Percentiles rank a stretch among this genome's conserved stretches.
phyloP scores from a whole-genome alignment of 805 yeast species.

The Jamesozyma piceae region DNA sequence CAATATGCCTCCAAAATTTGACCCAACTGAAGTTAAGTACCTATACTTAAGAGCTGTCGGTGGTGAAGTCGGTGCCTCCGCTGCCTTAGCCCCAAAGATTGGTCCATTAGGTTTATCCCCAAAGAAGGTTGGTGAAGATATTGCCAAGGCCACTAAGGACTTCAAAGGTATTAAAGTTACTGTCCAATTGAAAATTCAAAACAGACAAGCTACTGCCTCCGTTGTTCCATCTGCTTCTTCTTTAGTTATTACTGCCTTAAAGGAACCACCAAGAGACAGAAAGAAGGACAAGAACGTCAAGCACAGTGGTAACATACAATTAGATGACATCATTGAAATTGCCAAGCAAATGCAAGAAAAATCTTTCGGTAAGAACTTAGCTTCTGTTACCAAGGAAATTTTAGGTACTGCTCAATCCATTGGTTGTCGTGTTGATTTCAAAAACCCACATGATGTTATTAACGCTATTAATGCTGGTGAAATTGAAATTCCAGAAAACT shows the following conservation, averaged over 20 bases:
- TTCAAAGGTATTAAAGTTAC: constrained; percentile 99
- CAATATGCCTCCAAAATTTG: constrained; percentile 95
- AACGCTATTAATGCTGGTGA: constrained; percentile 98
- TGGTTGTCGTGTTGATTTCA: constrained; percentile 98
- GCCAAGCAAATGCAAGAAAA: constrained; percentile 97
- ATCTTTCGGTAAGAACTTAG: constrained; percentile 95
- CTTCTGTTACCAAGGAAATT: constrained; percentile 96
- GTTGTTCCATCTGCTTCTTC: constrained; percentile 99
- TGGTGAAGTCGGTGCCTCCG: constrained; percentile 99
- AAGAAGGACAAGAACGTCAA: constrained; percentile 99
- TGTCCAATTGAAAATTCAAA: constrained; percentile 96
- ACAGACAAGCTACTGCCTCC: constrained; percentile 98
- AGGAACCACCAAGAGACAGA: constrained; percentile 99
- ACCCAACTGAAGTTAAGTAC: constrained; percentile 96
- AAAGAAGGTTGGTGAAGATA: constrained; percentile 99
- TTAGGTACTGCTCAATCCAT: constrained; percentile 99
- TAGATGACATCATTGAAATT: constrained; percentile 91
- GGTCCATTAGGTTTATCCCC: constrained; percentile 99
- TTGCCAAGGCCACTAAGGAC: constrained; percentile 98
- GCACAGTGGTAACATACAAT: constrained; percentile 97
- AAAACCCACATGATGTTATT: constrained; percentile 98
- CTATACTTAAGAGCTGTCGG: constrained; percentile 99
- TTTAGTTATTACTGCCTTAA: constrained; percentile 95
- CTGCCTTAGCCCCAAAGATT: constrained; percentile 99
- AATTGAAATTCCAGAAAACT: constrained; percentile 53